Base-by-base conservation (phyloP, 1,284 basidiomycete genomes). In the Sphaerobolus stellatus region DNA sequence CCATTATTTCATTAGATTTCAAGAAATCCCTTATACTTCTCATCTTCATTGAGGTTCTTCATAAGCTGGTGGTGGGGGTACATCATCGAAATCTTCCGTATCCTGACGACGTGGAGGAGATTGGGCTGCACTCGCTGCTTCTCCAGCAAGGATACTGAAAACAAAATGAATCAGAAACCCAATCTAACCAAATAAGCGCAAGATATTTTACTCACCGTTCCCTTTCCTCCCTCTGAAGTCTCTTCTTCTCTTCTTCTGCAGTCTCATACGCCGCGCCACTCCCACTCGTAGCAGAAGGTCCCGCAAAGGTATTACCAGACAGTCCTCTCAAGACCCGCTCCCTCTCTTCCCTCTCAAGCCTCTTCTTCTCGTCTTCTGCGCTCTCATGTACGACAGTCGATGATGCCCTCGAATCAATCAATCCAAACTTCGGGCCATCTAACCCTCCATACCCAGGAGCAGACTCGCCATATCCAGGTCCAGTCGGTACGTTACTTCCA, bases 281-380 rank as follows among this genome's bases (percentile, higher is more conserved):
- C 16, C 51, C 40, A 47, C 46, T 40, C 16, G 56, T 29, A 28
- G 58, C 46, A 11, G 52, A 36, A 14, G 52, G 31, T 7, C 29
- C 41, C 20, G 25, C 20, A 29, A 9, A 25, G 14, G 3, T 20
- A 18, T 16, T 7, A 20, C 8, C 50, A 6, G 20, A 20, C n/a
- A n/a, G 20, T 4, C 66, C 66, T 20, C 68, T 68, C 43, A 82
- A 63, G 20, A 84, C 59, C 9, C 75, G 74, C 59, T 86, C 86
- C 51, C 82, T 74, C 61, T 86, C 83, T 64, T 88, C 83, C 48
- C 78, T 76, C 65, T 86, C 83, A 33, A 86, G 66, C 30, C 86
- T 72, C 68, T 75, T 80, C 76, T 88, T 88, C 74, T 87, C 85
- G 18, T 84, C 82, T 57, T 82, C 83, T 0, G 84, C 81, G 57